Base-by-base conservation (phyloP, 2,329 filamentous ascomycete species). In the Xylariales sp. region DNA sequence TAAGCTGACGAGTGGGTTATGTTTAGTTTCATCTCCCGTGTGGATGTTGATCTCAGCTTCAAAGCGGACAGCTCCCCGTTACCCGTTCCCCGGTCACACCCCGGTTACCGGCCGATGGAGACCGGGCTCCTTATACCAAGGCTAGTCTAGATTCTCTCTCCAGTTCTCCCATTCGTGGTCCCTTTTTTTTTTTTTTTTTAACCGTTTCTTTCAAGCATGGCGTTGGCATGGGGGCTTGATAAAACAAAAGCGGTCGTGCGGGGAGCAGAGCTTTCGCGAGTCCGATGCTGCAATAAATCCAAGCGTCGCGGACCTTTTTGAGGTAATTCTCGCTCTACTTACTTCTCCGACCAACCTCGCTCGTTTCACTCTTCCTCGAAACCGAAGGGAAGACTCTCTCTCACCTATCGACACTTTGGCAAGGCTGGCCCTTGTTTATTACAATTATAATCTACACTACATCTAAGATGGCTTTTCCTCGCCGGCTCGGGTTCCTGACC, bases 11-110 rank as follows among this genome's bases (percentile, higher is more conserved):
- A 39, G 55, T 36, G 49, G 48, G 39, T 28, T 52, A 36, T 12
- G 32, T 12, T 48, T 57, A 36, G 58, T 56, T 59, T 67, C 48
- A 64, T 55, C 60, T 55, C 49, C 48, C 14, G n/a, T 49, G 57
- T 43, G 12, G 28, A 50, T 54, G 57, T 54, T 50, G 62, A 68
- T 68, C 62, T 28, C n/a, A 57, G 46, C 52, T 45, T 41, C 18
- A 34, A 41, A 57, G 34, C 48, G 32, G 54, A 55, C 43, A 43
- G 28, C 46, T 61, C 5, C 28, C 16, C 32, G 53, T 56, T 46
- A 41, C 57, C 57, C 34, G 52, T 18, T 32, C 36, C 10, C 53
- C 53, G 18, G 18, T 32, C 14, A 30, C 30, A 30, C 36, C 53
- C 18, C 41, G 36, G 18, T 41, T 41, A 41, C 39, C 39, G 39